phyloP scores from a whole-genome alignment of 2,329 filamentous ascomycete species.

The Clonostachys sp. region DNA sequence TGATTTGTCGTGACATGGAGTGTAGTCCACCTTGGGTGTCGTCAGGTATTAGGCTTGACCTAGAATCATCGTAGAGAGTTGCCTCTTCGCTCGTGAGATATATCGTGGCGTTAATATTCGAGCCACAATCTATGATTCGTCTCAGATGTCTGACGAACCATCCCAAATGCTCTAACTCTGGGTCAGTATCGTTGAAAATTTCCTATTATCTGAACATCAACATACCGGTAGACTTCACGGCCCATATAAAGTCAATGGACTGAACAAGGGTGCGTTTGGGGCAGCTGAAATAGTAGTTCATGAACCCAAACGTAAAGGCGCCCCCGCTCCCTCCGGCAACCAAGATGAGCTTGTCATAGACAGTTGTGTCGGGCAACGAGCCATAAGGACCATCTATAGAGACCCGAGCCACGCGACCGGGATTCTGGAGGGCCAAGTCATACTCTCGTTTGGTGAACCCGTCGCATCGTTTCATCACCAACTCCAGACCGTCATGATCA shows the following conservation, averaged over 20 bases:
- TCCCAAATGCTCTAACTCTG: background rate
- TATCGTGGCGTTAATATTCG: background rate
- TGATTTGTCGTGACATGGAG: no score
- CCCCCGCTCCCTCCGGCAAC: slow-evolving; percentile 15
- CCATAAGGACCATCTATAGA: slow-evolving; percentile 53
- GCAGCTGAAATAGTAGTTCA: background rate
- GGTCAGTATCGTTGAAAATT: background rate
- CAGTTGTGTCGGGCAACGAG: slow-evolving; percentile 36
- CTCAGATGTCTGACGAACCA: background rate
- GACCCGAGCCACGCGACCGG: slow-evolving; percentile 32
- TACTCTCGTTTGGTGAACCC: slow-evolving; percentile 49
- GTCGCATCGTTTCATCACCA: slow-evolving; percentile 43
- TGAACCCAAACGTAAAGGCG: slow-evolving; percentile 12
- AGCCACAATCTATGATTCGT: background rate
- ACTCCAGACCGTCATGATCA: slow-evolving; percentile 32
- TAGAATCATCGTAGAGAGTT: no score
- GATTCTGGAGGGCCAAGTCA: slow-evolving; percentile 33
- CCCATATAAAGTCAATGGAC: background rate
- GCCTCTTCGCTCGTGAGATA: background rate
- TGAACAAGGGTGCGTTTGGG: background rate
- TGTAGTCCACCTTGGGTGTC: no score
- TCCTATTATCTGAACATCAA: background rate
- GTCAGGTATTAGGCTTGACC: no score
- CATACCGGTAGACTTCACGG: background rate
- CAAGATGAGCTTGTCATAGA: slow-evolving; percentile 13